These are phyloP conservation scores for Adansonia digitata DNA, from an alignment of 345 rosid species.

Conservation along the genomic window DNA sequence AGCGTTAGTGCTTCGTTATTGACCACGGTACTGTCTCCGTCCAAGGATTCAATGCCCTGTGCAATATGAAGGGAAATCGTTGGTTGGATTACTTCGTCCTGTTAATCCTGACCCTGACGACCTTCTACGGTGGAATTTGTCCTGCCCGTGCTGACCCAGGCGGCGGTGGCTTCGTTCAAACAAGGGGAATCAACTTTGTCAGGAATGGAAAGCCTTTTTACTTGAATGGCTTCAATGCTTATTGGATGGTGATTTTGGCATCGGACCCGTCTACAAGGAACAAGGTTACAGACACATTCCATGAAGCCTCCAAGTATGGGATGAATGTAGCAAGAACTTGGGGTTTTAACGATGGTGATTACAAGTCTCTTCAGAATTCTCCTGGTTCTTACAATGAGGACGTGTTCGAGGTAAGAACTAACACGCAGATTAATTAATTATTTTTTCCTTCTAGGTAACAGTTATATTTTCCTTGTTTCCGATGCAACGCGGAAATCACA, in stretches of 20 bases:
- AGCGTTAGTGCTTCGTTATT: not conserved
- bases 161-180: conserved; percentile 25
- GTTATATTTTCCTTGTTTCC: not conserved
- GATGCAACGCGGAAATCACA: not conserved
- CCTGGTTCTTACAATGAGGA: conserved; percentile 64
- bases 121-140: not conserved
- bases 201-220: conserved; percentile 38
- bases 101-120: not conserved
- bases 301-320: conserved; percentile 50
- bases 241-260: conserved; percentile 69
- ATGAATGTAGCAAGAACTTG: conserved; percentile 75
- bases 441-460: not conserved
- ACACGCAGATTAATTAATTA: not conserved
- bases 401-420: conserved; percentile 64
- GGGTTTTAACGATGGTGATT: conserved; percentile 71
- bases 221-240: conserved; percentile 79
- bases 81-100: not conserved
- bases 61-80: not conserved
- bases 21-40: not conserved
- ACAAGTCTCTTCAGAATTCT: conserved; percentile 55
- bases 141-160: not conserved
- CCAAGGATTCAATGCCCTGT: not conserved
- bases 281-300: conserved; percentile 46
- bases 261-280: conserved; percentile 46
- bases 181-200: conserved; percentile 42